phyloP scores from a whole-genome alignment of 441 rosid species.

The Gossypium aridum region DNA sequence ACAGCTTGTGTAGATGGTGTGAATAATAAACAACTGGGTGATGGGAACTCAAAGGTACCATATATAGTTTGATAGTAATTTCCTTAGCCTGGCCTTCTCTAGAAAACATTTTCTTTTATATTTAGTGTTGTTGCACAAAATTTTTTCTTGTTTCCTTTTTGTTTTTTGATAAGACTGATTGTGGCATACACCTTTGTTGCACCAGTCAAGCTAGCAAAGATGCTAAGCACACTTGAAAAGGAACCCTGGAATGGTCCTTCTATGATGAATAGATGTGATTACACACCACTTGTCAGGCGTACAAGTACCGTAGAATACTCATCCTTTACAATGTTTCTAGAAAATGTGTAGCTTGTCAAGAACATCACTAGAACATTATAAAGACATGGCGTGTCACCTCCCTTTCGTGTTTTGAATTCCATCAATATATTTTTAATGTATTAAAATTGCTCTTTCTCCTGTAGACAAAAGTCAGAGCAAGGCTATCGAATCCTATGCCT shows the following conservation, averaged over 20 bases:
- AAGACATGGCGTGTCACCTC: neutral
- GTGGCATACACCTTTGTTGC: neutral
- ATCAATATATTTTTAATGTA: neutral
- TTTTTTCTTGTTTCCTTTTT: neutral
- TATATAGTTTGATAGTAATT: neutral
- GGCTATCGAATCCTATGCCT: constrained; percentile 67
- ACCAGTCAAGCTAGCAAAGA: neutral
- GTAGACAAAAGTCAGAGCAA: constrained; percentile 52
- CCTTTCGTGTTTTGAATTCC: neutral
- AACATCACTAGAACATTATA: neutral
- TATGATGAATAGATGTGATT: neutral
- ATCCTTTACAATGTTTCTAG: neutral
- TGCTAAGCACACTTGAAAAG: neutral
- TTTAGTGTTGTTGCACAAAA: neutral
- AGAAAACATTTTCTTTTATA: neutral
- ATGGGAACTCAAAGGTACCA: constrained; percentile 44
- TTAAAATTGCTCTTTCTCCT: constrained; percentile 2
- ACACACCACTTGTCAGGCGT: neutral
- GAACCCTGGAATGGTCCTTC: neutral
- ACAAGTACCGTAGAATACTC: neutral
- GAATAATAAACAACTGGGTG: constrained; percentile 34
- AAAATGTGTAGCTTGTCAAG: neutral
- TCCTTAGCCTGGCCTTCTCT: neutral
- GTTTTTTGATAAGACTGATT: constrained; percentile 3
- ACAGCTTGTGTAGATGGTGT: constrained; percentile 47